Base-by-base conservation (phyloP, 225 moss, liverwort and hornwort species). In the Bryum argenteum region DNA sequence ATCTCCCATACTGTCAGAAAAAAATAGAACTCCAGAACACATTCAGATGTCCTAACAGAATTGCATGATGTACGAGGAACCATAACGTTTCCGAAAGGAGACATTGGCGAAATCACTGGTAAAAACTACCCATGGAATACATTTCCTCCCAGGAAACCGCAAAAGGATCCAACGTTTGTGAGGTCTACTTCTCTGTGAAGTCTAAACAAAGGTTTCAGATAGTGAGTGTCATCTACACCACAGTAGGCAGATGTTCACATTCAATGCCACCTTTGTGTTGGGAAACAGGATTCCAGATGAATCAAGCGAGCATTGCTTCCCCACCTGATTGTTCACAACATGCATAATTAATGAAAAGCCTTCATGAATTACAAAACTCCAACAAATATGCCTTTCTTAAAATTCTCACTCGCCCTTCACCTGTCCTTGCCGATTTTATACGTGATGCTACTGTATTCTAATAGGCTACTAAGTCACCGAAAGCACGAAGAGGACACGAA, bases 241-340 rank as follows among this genome's bases (percentile, higher is more conserved):
- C 71, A 59, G 39, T 66, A 43, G 41, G 59, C 16, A 24, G 14
- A 42, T 18, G 33, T 43, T 9, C 23, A 14, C 48, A 64, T 40
- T 41, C 21, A 21, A 28, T 53, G 63, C 58, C 56, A 43, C 61
- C 44, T 72, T 33, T 61, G 54, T 54, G 37, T 72, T 22, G 41
- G 33, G 45, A 55, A 47, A 60, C 55, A 66, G 15, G 21, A 21
- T 60, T 60, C 59, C 44, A 45, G 22, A 37, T 18, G 26, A 17
- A 54, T 53, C 37, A 37, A 54, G 12, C 63, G 22, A 65, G 40
- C 20, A 44, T 64, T 24, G 44, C 51, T 43, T 60, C 69, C 61
- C 18, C 74, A 66, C 78, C 74, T 74, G 61, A 37, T 65, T 55
- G 6, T 61, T 74, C 78, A 82, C 44, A 61, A 11, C 70, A 78